Conservation (phyloP, 805 yeast genomes). For the Yamadazyma paraphyllophila region DNA sequence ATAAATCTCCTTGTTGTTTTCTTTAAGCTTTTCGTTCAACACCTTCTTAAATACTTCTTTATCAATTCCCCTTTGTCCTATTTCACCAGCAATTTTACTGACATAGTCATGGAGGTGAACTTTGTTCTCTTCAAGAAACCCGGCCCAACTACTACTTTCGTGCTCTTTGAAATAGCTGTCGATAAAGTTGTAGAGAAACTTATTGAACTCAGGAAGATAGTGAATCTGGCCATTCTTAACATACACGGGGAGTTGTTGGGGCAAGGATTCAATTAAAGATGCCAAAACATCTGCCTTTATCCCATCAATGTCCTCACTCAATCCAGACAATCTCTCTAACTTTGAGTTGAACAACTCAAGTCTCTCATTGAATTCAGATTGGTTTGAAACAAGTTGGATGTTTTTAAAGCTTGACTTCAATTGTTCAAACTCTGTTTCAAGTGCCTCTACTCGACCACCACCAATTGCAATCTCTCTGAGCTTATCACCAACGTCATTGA, state of each 20-base stretch:
- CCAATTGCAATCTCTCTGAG: conserved; percentile 4
- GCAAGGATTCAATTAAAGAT: conserved; percentile 20
- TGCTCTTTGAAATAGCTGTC: conserved; percentile 23
- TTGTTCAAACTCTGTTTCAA: conserved; percentile 5
- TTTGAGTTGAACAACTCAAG: conserved; percentile 8
- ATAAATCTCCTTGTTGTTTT: conserved; percentile 23
- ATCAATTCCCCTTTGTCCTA: conserved; percentile 16
- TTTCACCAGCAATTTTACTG: not conserved
- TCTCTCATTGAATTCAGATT: conserved; percentile 8
- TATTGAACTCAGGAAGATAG: conserved; percentile 38
- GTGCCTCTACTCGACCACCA: not conserved
- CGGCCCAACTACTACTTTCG: conserved; percentile 20
- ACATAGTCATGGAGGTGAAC: conserved; percentile 19
- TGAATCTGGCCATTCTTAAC: conserved; percentile 33
- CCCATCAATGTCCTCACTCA: conserved; percentile 9
- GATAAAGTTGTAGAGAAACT: conserved; percentile 30
- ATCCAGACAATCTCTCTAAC: conserved; percentile 7
- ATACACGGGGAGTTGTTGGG: conserved; percentile 30
- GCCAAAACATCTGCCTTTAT: conserved; percentile 6
- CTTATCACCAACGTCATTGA: conserved; percentile 11
- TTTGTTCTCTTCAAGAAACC: conserved; percentile 22
- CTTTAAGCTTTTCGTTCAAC: conserved; percentile 19
- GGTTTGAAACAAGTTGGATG: conserved; percentile 8
- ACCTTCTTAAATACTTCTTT: conserved; percentile 23
- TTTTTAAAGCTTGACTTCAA: conserved; percentile 6